phyloP scores from a whole-genome alignment of 768 basidiomycete genomes.

The Sporobolomyces pararoseus region DNA sequence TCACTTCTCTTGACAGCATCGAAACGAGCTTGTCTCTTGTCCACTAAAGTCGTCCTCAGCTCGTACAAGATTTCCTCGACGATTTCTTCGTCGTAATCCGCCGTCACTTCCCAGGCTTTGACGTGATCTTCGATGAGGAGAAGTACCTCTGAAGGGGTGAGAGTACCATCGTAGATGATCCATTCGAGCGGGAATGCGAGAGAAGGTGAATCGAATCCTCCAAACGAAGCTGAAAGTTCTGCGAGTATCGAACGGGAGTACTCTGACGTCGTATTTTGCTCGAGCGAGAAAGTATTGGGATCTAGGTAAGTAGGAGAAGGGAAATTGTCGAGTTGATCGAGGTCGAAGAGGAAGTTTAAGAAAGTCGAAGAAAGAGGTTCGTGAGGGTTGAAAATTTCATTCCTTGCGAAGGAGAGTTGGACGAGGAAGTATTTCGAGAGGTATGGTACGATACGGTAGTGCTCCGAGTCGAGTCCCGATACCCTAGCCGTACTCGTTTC shows the following conservation, averaged over 20 bases:
- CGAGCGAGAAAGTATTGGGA: neutral
- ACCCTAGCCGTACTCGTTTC: neutral
- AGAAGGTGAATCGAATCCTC: neutral
- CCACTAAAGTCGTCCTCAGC: constrained; percentile 15
- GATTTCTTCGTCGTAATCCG: neutral
- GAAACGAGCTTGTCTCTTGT: neutral
- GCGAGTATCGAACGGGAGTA: neutral
- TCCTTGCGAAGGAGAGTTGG: neutral
- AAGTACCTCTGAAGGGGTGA: constrained; percentile 1
- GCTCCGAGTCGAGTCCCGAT: constrained; percentile 13
- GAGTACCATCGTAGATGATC: constrained; percentile 15
- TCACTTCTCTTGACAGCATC: neutral
- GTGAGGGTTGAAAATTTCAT: neutral
- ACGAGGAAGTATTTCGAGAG: constrained; percentile 1
- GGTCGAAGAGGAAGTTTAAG: neutral
- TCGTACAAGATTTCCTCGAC: constrained; percentile 27
- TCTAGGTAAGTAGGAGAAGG: neutral
- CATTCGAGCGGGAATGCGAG: constrained; percentile 24
- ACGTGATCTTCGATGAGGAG: constrained; percentile 1
- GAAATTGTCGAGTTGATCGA: neutral
- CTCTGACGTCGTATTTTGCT: neutral
- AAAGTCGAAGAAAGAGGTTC: neutral
- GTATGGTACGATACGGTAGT: neutral
- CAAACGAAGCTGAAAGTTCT: neutral
- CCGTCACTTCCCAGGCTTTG: neutral